A percentile compares a stretch with the other conserved stretches of the same genome.
These are phyloP conservation scores for Fistulifera pelliculosa DNA, from an alignment of 108 stramenopile genomes.

Conservation along the genomic window DNA sequence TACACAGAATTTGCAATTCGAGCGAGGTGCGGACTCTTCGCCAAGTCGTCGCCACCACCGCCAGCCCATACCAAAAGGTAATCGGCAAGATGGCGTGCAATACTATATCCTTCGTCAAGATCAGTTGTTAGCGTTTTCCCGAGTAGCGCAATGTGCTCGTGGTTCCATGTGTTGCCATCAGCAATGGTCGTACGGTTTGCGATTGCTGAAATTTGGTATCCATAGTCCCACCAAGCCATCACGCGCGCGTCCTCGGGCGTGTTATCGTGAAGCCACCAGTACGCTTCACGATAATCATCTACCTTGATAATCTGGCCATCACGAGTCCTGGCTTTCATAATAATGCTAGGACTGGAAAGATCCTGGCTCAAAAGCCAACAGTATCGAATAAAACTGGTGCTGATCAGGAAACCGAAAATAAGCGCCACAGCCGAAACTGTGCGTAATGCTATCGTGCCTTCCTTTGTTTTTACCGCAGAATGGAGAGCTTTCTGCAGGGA, in stretches of 20 bases:
- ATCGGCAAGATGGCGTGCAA: conserved; percentile 91
- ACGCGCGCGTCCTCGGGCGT: conserved; percentile 92
- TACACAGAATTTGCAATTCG: conserved; percentile 97
- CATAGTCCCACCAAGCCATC: conserved; percentile 97
- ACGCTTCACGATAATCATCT: conserved; percentile 98
- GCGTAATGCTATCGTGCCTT: conserved; percentile 59
- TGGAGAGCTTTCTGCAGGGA: conserved; percentile 39
- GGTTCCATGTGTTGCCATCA: conserved; percentile 99
- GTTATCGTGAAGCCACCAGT: conserved; percentile 96
- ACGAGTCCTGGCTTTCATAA: conserved; percentile 75
- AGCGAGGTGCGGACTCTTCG: conserved; percentile 93
- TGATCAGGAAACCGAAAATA: conserved; percentile 41
- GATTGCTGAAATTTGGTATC: conserved; percentile 92
- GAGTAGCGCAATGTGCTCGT: conserved; percentile 97
- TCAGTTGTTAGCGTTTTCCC: conserved; percentile 83
- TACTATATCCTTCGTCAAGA: conserved; percentile 87
- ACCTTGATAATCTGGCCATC: conserved; percentile 77
- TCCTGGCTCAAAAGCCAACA: conserved; percentile 56
- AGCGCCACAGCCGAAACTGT: conserved; percentile 37
- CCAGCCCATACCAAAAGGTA: conserved; percentile 94
- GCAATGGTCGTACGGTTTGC: conserved; percentile 94
- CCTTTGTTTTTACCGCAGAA: conserved; percentile 49
- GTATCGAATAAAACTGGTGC: conserved; percentile 49
- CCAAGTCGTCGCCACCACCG: conserved; percentile 94
- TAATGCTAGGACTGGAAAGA: conserved; percentile 87